Base-by-base conservation (phyloP, 106 monocot species). In the Dactylorhiza incarnata region DNA sequence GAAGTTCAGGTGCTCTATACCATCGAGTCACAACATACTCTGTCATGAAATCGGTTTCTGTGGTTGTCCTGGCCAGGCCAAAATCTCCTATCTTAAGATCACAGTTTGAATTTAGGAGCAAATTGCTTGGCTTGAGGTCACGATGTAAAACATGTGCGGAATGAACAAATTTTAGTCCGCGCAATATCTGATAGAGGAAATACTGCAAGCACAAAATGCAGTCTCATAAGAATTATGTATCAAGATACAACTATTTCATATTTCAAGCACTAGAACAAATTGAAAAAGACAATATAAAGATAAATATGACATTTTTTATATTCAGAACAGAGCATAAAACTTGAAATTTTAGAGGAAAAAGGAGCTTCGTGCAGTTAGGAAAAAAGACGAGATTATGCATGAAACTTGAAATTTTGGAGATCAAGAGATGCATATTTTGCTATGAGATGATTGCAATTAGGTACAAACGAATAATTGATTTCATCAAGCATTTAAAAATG, bases 61-160 rank as follows among this genome's bases (percentile, higher is more conserved):
- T 25, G 68, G 73, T 74, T 0, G 80, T 80, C 74, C 80, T 80
- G 50, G 80, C 80, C 63, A 80, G 75, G 26, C 80, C 80, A 75
- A 80, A 80, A 29, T 80, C 80, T 69, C 73, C 80, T 53, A 80
- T 80, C 68, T 80, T 80, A 22, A 80, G 80, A 37, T 80, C 80
- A 51, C 80, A 80, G 47, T 80, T 80, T 22, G 80, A 50, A 69
- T 80, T 75, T 46, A 80, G 55, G 22, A 80, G 61, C 23, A 80
- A 80, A 80, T 80, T 80, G 80, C 80, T 80, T 14, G 80, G 80
- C 68, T 80, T 80, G 43, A 80, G 80, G 55, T 80, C 80, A 43
- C 80, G 74, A 75, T 80, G 74, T 62, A 80, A 73, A 48, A 80
- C 80, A 54, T 74, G 51, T 9, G 80, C 80, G 50, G 80, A 80